Conservation (phyloP, 2,329 filamentous ascomycete genomes). For the Cladosporium sp. region DNA sequence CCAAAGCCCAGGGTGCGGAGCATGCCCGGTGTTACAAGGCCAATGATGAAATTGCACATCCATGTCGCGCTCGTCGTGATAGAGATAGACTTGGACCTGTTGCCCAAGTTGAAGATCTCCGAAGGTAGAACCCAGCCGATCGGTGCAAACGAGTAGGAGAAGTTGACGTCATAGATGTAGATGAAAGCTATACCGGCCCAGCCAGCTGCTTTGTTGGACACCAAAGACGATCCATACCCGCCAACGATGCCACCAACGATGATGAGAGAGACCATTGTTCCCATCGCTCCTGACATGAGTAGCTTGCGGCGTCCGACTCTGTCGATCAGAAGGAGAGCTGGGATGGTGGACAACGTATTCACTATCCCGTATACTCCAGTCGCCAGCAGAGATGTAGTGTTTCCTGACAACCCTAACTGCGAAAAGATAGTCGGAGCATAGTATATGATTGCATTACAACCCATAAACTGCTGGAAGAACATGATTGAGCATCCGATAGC, state of each 20-base stretch:
- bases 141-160: conserved; percentile 45
- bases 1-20: conserved; percentile 45
- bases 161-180: conserved; percentile 51
- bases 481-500: conserved; percentile 27
- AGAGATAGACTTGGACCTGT: conserved; percentile 62
- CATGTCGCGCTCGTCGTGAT: conserved; percentile 66
- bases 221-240: conserved; percentile 48
- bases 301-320: conserved; percentile 74
- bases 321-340: conserved; percentile 77
- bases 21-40: conserved; percentile 24
- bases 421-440: conserved; percentile 57
- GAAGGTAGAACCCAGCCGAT: conserved; percentile 37
- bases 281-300: conserved; percentile 69
- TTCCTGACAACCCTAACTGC: conserved; percentile 46
- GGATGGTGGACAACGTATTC: conserved; percentile 75
- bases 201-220: conserved; percentile 49
- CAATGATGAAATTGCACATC: conserved; percentile 60
- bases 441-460: conserved; percentile 75
- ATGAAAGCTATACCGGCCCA: conserved; percentile 26
- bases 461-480: conserved; percentile 44
- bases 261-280: conserved; percentile 46
- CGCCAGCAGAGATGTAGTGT: conserved; percentile 48
- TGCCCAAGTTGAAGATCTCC: conserved; percentile 62
- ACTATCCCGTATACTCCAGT: conserved; percentile 73
- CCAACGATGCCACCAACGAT: conserved; percentile 55